These are phyloP conservation scores for Sporothrix humicola DNA, from an alignment of 2,329 filamentous ascomycete species.

Conservation along the genomic window DNA sequence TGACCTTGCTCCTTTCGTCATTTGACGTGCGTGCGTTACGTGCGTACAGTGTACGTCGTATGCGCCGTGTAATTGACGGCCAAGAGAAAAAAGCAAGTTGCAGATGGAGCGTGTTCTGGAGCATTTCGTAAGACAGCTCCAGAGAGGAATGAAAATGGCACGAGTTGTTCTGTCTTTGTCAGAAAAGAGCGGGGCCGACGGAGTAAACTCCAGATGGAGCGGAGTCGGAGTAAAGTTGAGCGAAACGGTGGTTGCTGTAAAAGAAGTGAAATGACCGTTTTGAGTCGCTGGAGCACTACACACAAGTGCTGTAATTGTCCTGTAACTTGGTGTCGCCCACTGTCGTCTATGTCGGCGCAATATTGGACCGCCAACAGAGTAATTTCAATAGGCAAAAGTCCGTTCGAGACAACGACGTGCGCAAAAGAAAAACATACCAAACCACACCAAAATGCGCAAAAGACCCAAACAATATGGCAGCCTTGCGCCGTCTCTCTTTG, in stretches of 20 bases:
- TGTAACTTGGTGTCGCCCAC: too few relatives aligned
- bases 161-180: not conserved
- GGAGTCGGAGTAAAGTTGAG: slow-evolving; percentile 13
- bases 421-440: too few relatives aligned
- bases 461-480: not conserved
- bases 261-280: too few relatives aligned
- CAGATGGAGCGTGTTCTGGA: not conserved
- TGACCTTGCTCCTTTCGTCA: too few relatives aligned
- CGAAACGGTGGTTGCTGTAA: not conserved
- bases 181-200: slow-evolving; percentile 1
- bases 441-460: not conserved
- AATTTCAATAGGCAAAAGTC: not conserved
- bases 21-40: too few relatives aligned
- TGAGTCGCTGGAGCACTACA: not conserved
- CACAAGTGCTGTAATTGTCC: not conserved
- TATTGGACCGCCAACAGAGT: not conserved
- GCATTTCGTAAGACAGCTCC: too few relatives aligned
- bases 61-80: not conserved
- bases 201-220: not conserved
- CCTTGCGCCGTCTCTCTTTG: not conserved
- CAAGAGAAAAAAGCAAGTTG: not conserved
- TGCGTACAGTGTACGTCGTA: too few relatives aligned
- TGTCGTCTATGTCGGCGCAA: not conserved
- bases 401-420: not conserved
- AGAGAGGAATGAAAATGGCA: not conserved